Base-by-base conservation (phyloP, 73 alveolate genomes). In the Breviolum minutum region DNA sequence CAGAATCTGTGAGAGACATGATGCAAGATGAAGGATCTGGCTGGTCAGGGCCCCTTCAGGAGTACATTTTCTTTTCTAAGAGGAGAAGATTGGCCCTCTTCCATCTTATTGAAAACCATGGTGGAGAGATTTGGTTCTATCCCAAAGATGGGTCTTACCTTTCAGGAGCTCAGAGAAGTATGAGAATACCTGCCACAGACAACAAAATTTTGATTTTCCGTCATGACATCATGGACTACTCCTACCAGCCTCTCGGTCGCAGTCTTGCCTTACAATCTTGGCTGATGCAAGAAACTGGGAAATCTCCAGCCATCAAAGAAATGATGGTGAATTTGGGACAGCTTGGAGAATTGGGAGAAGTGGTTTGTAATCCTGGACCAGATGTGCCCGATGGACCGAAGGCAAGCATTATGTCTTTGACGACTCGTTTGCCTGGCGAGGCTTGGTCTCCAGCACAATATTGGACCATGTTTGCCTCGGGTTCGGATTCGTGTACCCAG, bases 231-330 rank as follows among this genome's bases (percentile, higher is more conserved):
- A 74, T 93, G 98, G 92, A 93, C 68, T 93, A 93, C 63, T 93
- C 98, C 70, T 93, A 73, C 69, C 92, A 93, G 92, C 69, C 91
- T 12, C 80, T 20, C 12, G 98, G 98, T 68, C 90, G 92, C 70
- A 76, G 93, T 63, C 79, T 93, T 63, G 98, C 98, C 7, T 86
- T 93, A 32, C 98, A 93, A 54, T 29, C 98, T 19, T 93, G 98
- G 98, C 98, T 93, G 79, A 93, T 93, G 97, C 97, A 90, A 76
- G 97, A 90, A 26, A 90, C 85, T 63, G 97, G 97, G 62, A 90
- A 90, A 63, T 63, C 80, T 61, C 97, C 74, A 22, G 88, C 87
- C 40, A 61, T 90, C 88, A 90, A 86, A 63, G 96, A 89, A 48
- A 89, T 89, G 96, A 68, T 68, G 54, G 77, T 90, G 97, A 90